Evolutionary conservation across 148 eudicot species (phyloP).

Genomic region (Limonium bicolor): DNA sequence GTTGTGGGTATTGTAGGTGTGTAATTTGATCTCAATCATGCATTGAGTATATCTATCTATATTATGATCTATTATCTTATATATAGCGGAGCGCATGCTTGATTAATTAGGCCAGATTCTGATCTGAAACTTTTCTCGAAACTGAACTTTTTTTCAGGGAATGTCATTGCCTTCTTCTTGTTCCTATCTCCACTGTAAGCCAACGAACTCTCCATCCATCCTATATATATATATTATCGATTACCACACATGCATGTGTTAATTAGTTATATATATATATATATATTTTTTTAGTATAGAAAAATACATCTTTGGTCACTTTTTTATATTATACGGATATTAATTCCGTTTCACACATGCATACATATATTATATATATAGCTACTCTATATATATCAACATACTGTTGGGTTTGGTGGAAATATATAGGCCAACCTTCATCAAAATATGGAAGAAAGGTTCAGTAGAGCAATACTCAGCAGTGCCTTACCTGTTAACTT

Average conservation of each 20-base stretch:
- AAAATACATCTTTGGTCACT: too few species aligned
- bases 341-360: background rate
- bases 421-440: constrained; percentile 52
- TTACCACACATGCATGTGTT: background rate
- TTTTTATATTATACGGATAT: background rate
- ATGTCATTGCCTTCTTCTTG: constrained; percentile 17
- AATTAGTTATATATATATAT: background rate
- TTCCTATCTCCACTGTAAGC: constrained; percentile 29
- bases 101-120: background rate
- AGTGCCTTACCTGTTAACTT: constrained; percentile 49
- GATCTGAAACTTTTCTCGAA: constrained; percentile 17
- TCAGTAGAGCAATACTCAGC: constrained; percentile 77
- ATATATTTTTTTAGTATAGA: background rate
- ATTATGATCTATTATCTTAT: background rate
- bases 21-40: too few species aligned
- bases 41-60: background rate
- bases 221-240: background rate
- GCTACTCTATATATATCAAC: too few species aligned
- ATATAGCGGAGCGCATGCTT: background rate
- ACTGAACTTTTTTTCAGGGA: constrained; percentile 14
- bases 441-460: constrained; percentile 54
- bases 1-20: constrained; percentile 23
- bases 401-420: background rate
- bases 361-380: background rate
- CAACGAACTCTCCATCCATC: too few species aligned